A percentile compares a stretch with the other conserved stretches of the same genome.
Conservation (phyloP, 495 filamentous ascomycete species). For the Daldinia concentrica region DNA sequence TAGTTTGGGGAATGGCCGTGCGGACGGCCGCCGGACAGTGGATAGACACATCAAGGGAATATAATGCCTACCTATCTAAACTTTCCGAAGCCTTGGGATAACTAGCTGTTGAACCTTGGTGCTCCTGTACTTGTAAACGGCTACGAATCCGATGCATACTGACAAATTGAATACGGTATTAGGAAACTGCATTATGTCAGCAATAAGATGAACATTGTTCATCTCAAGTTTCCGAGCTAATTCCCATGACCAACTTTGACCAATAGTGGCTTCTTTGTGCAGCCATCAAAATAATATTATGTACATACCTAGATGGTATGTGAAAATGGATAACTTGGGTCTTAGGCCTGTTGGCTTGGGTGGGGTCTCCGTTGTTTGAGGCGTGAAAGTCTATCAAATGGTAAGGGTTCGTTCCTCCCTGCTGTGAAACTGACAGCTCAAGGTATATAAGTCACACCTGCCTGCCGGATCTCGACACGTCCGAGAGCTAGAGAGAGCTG, state of each 20-base stretch:
- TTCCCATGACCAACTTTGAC: background rate
- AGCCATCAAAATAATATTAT: background rate
- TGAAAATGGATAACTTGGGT: background rate
- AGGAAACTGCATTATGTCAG: slow-evolving; percentile 14
- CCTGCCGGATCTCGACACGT: background rate
- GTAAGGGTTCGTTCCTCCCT: slow-evolving; percentile 39
- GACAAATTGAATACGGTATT: slow-evolving; percentile 30
- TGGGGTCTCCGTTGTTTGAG: slow-evolving; percentile 43
- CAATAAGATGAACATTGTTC: slow-evolving; percentile 25
- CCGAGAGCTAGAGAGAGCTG: background rate
- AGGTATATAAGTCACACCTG: slow-evolving; percentile 7
- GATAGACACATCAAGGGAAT: slow-evolving; percentile 15
- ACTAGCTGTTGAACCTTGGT: slow-evolving; percentile 1
- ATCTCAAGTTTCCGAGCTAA: slow-evolving; percentile 13
- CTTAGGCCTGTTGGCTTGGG: slow-evolving; percentile 13
- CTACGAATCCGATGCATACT: background rate
- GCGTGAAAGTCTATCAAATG: slow-evolving; percentile 30
- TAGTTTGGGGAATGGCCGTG: slow-evolving; percentile 30
- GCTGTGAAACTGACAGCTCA: slow-evolving; percentile 27
- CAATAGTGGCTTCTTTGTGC: background rate
- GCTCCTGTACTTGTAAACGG: too few species aligned
- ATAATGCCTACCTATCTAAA: background rate
- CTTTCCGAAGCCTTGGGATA: slow-evolving; percentile 10
- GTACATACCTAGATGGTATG: background rate
- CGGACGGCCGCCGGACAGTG: slow-evolving; percentile 36